Conservation (phyloP, 345 rosid species). For the Eucalyptus globulus region DNA sequence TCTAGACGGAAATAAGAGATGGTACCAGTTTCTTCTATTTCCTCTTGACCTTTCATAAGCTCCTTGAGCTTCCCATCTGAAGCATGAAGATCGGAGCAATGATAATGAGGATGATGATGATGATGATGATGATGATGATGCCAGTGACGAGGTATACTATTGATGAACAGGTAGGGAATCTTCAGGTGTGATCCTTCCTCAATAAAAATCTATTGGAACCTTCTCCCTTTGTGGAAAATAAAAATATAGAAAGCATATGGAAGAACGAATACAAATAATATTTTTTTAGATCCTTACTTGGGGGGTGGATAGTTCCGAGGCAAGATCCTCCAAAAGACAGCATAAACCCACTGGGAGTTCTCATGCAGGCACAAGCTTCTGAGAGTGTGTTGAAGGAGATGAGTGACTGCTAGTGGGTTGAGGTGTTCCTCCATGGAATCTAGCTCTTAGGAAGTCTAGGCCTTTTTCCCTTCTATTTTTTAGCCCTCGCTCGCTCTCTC, state of each 20-base stretch:
- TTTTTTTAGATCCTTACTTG: slow-evolving; percentile 39
- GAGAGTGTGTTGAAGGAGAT: slow-evolving; percentile 95
- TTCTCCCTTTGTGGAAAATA: not conserved
- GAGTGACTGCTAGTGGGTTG: slow-evolving; percentile 76
- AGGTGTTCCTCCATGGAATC: slow-evolving; percentile 73
- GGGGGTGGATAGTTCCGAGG: slow-evolving; percentile 99
- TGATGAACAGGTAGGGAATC: not conserved
- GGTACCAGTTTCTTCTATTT: slow-evolving; percentile 92
- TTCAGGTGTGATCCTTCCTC: not conserved
- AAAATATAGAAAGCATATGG: not conserved
- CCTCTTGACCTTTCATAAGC: slow-evolving; percentile 96
- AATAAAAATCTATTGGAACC: not conserved
- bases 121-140: not conserved
- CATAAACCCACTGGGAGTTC: slow-evolving; percentile 96
- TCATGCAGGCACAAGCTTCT: slow-evolving; percentile 87
- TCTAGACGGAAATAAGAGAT: not conserved
- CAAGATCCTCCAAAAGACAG: slow-evolving; percentile 98
- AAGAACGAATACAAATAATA: not conserved
- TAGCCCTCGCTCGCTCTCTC: not conserved
- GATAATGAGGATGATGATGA: not conserved
- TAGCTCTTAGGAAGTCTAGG: not conserved
- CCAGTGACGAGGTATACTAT: not conserved
- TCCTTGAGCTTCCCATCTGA: slow-evolving; percentile 95
- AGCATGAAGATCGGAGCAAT: not conserved
- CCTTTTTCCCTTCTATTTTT: not conserved